Conservation (phyloP, 192 early-diverging fungal genomes). For the Coemansia sp. region DNA sequence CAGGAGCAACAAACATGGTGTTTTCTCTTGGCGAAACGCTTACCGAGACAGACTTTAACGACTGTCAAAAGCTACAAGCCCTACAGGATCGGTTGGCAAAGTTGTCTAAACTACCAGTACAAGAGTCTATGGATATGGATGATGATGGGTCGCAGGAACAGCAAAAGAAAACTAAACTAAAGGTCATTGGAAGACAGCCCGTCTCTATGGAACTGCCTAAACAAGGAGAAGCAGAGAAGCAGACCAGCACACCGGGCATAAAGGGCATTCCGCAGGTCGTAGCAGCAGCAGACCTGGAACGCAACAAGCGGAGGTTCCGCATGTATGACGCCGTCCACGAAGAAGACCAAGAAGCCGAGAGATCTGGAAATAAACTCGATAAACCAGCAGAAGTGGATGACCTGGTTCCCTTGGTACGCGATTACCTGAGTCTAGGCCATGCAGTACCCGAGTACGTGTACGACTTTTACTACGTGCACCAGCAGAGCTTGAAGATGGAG, state of each 20-base stretch:
- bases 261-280: slow-evolving; percentile 26
- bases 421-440: slow-evolving; percentile 52
- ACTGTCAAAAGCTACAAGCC: slow-evolving; percentile 51
- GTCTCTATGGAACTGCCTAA: slow-evolving; percentile 1
- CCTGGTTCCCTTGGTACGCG: slow-evolving; percentile 67
- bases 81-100: slow-evolving; percentile 42
- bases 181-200: slow-evolving; percentile 20
- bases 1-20: slow-evolving; percentile 15
- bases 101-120: no score
- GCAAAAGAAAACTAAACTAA: slow-evolving; percentile 12
- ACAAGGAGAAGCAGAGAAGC: background rate
- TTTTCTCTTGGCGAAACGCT: slow-evolving; percentile 69
- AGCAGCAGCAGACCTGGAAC: slow-evolving; percentile 33
- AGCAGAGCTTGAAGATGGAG: slow-evolving; percentile 4
- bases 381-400: slow-evolving; percentile 56
- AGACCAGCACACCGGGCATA: slow-evolving; percentile 1
- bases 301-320: slow-evolving; percentile 45
- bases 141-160: background rate
- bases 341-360: slow-evolving; percentile 52
- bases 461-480: slow-evolving; percentile 68
- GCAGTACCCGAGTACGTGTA: slow-evolving; percentile 64
- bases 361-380: no score
- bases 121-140: slow-evolving; percentile 12
- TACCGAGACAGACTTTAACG: slow-evolving; percentile 58
- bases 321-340: slow-evolving; percentile 69